Percentiles rank a stretch among this genome's conserved stretches.
Conservation (phyloP, 495 filamentous ascomycete genomes). For the Lichina pygmaea region DNA sequence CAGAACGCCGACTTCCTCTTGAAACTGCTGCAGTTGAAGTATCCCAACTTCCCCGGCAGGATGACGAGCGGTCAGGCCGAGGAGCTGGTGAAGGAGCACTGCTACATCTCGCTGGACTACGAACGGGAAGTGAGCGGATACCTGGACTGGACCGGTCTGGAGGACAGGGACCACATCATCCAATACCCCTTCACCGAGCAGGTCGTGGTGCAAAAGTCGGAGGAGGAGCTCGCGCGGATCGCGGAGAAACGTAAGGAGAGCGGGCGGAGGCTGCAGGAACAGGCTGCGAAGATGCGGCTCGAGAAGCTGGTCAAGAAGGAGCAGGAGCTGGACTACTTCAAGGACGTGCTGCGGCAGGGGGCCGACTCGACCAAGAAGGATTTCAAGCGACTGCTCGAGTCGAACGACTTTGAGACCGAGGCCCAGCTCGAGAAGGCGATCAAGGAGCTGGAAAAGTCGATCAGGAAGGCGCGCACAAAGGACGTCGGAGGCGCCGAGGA, state of each 20-base stretch:
- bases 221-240: slow-evolving; percentile 69
- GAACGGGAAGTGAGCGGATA: slow-evolving; percentile 44
- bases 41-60: slow-evolving; percentile 64
- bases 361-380: slow-evolving; percentile 66
- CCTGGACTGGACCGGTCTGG: slow-evolving; percentile 68
- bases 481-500: slow-evolving; percentile 67
- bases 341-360: slow-evolving; percentile 36
- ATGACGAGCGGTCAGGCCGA: slow-evolving; percentile 68
- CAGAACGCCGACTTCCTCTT: slow-evolving; percentile 72
- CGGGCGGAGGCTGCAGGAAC: slow-evolving; percentile 73
- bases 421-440: slow-evolving; percentile 49
- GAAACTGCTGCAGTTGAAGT: slow-evolving; percentile 79
- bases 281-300: slow-evolving; percentile 85
- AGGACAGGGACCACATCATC: slow-evolving; percentile 65
- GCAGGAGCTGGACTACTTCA: slow-evolving; percentile 82
- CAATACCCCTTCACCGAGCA: slow-evolving; percentile 89
- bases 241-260: slow-evolving; percentile 85
- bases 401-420: slow-evolving; percentile 80
- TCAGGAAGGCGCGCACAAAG: slow-evolving; percentile 70
- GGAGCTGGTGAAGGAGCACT: slow-evolving; percentile 64
- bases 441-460: slow-evolving; percentile 65
- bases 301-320: slow-evolving; percentile 91
- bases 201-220: slow-evolving; percentile 60
- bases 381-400: slow-evolving; percentile 54
- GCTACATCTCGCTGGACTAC: slow-evolving; percentile 67